Conservation (phyloP, 148 eudicot genomes). For the Polygonum maritimum region DNA sequence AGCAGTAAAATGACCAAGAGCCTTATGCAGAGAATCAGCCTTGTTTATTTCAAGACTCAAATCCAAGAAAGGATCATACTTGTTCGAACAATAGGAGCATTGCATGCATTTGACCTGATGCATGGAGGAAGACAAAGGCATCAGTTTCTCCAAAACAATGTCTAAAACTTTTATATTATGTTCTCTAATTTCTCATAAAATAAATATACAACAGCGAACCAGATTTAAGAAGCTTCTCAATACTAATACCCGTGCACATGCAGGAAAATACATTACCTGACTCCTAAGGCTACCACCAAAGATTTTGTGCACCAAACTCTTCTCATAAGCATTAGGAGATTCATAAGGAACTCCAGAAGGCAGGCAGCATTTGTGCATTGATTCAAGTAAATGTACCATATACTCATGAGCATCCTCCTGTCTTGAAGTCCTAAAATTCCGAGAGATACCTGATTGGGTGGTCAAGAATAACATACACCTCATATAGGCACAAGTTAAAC, state of each 20-base stretch:
- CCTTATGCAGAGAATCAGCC: conserved; percentile 71
- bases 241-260: not conserved
- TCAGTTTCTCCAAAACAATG: not conserved
- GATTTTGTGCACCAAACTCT: conserved; percentile 85
- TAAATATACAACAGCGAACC: not conserved
- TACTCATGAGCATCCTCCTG: conserved; percentile 99
- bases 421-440: conserved; percentile 68
- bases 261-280: conserved; percentile 38
- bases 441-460: conserved; percentile 57
- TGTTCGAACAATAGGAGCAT: conserved; percentile 71
- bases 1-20: conserved; percentile 69
- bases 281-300: conserved; percentile 91
- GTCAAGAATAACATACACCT: conserved; percentile 40
- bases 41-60: conserved; percentile 81
- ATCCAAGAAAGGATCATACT: conserved; percentile 88
- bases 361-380: conserved; percentile 93
- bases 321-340: conserved; percentile 88
- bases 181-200: not conserved
- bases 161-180: not conserved
- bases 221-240: not conserved
- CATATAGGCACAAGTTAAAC: not conserved
- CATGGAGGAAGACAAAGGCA: conserved; percentile 1
- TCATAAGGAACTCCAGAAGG: conserved; percentile 83
- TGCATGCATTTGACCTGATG: conserved; percentile 83
- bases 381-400: conserved; percentile 89